A percentile compares a stretch with the other conserved stretches of the same genome.
Evolutionary conservation across 106 monocot genomes (phyloP).

Genomic region (Cymbidium sinense): DNA sequence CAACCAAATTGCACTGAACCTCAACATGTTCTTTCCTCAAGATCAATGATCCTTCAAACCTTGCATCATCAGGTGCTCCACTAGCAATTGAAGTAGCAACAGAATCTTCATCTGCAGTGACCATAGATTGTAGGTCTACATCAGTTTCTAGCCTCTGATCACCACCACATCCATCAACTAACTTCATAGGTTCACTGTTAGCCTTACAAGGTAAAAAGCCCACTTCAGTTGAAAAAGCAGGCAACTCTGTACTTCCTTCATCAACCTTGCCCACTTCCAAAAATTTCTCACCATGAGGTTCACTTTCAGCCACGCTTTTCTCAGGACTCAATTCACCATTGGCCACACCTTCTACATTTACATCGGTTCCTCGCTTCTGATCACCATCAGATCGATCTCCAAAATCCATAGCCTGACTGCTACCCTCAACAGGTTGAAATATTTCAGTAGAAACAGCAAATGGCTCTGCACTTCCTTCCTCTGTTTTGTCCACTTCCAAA

Average conservation of each 20-base stretch:
- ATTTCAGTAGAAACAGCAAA: neutral
- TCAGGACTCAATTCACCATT: neutral
- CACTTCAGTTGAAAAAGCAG: neutral
- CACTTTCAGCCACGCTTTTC: neutral
- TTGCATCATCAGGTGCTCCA: neutral
- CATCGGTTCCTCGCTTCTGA: conserved; percentile 2
- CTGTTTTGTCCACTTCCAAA: neutral
- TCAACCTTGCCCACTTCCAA: neutral
- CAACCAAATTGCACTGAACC: neutral
- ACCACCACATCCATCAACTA: neutral
- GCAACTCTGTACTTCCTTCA: neutral
- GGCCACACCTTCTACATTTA: neutral
- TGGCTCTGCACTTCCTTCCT: neutral
- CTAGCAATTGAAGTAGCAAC: neutral
- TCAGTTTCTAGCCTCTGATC: neutral
- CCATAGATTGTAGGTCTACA: neutral
- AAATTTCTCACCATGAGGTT: neutral
- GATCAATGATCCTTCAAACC: neutral
- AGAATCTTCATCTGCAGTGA: neutral
- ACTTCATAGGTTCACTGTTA: neutral
- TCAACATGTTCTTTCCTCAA: neutral
- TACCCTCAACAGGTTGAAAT: neutral
- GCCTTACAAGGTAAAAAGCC: neutral
- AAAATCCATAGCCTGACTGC: neutral
- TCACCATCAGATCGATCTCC: neutral